Conservation (phyloP, 768 basidiomycete species). For the Suillus luteus region DNA sequence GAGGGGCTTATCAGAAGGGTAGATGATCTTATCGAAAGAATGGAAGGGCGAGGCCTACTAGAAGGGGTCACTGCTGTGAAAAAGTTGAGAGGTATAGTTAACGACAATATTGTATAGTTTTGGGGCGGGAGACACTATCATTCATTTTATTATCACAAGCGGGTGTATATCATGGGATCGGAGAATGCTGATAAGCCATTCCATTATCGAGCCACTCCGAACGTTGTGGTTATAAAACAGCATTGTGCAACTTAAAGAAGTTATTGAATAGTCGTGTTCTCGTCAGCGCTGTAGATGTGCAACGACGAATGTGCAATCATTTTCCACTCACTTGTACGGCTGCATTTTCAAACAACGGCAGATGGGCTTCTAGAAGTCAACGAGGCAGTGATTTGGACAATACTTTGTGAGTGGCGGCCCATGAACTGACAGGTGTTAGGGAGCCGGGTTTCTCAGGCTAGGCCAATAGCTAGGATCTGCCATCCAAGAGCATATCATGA, state of each 20-base stretch:
- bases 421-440: no score
- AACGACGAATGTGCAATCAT: background rate
- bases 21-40: background rate
- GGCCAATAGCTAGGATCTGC: background rate
- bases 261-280: background rate
- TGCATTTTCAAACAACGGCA: background rate
- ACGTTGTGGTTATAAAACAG: no score
- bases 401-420: background rate
- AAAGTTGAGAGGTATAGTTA: background rate
- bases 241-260: no score
- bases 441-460: background rate
- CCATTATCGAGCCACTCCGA: background rate
- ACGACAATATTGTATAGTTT: background rate
- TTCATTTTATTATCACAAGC: background rate
- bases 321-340: background rate
- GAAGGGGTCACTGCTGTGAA: background rate
- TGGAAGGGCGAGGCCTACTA: background rate
- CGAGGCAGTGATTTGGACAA: background rate
- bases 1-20: background rate
- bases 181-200: background rate
- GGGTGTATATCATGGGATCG: background rate
- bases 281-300: background rate
- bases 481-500: background rate
- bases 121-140: background rate
- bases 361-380: background rate